Evolutionary conservation across 257 asterid genomes (phyloP).

Genomic region (Solanum piurae): DNA sequence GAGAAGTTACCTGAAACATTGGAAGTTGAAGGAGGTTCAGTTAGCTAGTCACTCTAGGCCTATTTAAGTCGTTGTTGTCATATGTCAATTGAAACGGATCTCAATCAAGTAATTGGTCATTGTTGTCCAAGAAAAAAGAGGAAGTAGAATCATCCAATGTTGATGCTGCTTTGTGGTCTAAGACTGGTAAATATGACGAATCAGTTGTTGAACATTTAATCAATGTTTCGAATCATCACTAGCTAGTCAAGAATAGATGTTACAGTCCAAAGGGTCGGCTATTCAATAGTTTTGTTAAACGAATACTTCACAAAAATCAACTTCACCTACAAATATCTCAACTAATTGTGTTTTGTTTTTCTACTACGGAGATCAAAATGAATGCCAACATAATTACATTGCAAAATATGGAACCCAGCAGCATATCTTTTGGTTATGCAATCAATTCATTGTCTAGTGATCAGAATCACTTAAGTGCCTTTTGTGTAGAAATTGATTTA

Average conservation of each 20-base stretch:
- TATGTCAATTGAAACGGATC: constrained; percentile 2
- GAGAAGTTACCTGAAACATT: constrained; percentile 9
- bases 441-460: background rate
- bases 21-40: constrained; percentile 16
- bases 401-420: background rate
- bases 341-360: background rate
- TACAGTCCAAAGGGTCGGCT: background rate
- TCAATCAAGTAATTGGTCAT: constrained; percentile 18
- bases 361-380: too few species aligned
- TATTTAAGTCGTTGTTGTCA: constrained; percentile 17
- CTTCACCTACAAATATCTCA: background rate
- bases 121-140: constrained; percentile 21
- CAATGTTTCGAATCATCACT: constrained; percentile 22
- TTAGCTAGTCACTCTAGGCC: background rate
- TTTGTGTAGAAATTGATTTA: background rate
- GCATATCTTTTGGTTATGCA: background rate
- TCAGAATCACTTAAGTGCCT: background rate
- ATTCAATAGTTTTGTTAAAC: background rate
- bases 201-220: constrained; percentile 20
- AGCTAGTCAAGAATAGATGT: constrained; percentile 1
- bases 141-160: constrained; percentile 5
- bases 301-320: background rate
- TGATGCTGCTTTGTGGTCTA: constrained; percentile 8
- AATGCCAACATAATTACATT: too few species aligned
- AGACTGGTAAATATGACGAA: background rate